phyloP scores from a whole-genome alignment of 1,139 yeast species.

The Petasospora fabianii region DNA sequence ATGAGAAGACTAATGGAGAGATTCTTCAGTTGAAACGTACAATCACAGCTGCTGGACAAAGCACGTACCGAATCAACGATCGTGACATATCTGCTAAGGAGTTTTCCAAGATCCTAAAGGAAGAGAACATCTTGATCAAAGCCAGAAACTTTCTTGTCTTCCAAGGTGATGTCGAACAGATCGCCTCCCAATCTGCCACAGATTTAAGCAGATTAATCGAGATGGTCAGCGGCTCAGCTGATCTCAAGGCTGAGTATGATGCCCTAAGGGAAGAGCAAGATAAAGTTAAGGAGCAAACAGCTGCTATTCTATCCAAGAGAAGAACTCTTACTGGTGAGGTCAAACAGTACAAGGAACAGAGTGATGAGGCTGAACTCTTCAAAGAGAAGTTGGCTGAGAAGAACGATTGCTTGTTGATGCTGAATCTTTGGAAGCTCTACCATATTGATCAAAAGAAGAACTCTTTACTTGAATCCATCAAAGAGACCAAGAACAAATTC shows the following conservation, averaged over 20 bases:
- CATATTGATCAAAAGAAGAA: slow-evolving; percentile 55
- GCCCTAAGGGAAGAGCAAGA: slow-evolving; percentile 61
- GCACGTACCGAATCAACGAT: slow-evolving; percentile 69
- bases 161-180: slow-evolving; percentile 95
- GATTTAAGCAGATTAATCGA: slow-evolving; percentile 77
- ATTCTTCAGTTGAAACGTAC: slow-evolving; percentile 50
- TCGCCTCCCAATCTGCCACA: slow-evolving; percentile 81
- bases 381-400: slow-evolving; percentile 53
- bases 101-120: slow-evolving; percentile 62
- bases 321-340: slow-evolving; percentile 74
- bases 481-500: slow-evolving; percentile 31
- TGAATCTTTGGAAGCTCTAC: slow-evolving; percentile 62
- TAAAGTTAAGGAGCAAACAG: slow-evolving; percentile 60
- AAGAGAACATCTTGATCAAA: slow-evolving; percentile 81
- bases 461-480: slow-evolving; percentile 30
- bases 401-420: slow-evolving; percentile 43
- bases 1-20: slow-evolving; percentile 60
- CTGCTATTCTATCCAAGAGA: slow-evolving; percentile 65
- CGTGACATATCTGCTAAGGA: slow-evolving; percentile 58
- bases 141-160: slow-evolving; percentile 92
- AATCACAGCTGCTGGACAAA: slow-evolving; percentile 53
- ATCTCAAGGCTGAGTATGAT: slow-evolving; percentile 67
- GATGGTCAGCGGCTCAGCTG: slow-evolving; percentile 77
- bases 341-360: slow-evolving; percentile 75
- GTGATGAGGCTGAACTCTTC: slow-evolving; percentile 67